Conservation (phyloP, 495 filamentous ascomycete species). For the Aeminium ludgeri region DNA sequence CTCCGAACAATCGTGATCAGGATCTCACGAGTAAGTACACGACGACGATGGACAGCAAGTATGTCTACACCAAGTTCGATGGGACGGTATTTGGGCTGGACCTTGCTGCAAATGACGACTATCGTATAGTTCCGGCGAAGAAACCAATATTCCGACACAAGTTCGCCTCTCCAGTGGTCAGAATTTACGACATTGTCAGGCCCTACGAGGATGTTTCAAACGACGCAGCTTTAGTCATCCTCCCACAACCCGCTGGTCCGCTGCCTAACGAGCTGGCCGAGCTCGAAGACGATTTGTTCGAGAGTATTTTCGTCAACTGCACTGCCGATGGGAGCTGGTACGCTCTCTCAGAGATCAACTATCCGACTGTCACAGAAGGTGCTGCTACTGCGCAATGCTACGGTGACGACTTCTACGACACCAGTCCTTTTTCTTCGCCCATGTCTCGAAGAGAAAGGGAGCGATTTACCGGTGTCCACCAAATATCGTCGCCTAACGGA, state of each 20-base stretch:
- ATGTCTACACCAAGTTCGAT: slow-evolving; percentile 75
- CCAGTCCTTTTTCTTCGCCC: slow-evolving; percentile 1
- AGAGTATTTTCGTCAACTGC: slow-evolving; percentile 70
- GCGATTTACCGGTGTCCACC: slow-evolving; percentile 27
- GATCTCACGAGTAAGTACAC: slow-evolving; percentile 74
- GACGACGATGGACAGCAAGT: slow-evolving; percentile 65
- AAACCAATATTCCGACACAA: slow-evolving; percentile 42
- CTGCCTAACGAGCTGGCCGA: slow-evolving; percentile 37
- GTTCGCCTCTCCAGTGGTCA: slow-evolving; percentile 66
- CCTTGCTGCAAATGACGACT: slow-evolving; percentile 33
- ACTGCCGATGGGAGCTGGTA: slow-evolving; percentile 81
- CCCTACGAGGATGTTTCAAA: slow-evolving; percentile 40
- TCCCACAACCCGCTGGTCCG: slow-evolving; percentile 71
- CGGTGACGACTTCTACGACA: slow-evolving; percentile 22
- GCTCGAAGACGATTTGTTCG: slow-evolving; percentile 36
- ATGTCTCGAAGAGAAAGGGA: slow-evolving; percentile 11
- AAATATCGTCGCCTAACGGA: slow-evolving; percentile 17
- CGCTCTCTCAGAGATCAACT: slow-evolving; percentile 73
- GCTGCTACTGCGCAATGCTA: slow-evolving; percentile 49
- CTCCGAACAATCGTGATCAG: slow-evolving; percentile 74
- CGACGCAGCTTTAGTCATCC: slow-evolving; percentile 50
- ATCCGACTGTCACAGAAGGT: slow-evolving; percentile 62
- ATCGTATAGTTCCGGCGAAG: slow-evolving; percentile 18
- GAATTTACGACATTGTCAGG: slow-evolving; percentile 80
- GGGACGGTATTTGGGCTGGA: slow-evolving; percentile 74